Base-by-base conservation (phyloP, 345 rosid genomes). In the Rhizophora mangle region DNA sequence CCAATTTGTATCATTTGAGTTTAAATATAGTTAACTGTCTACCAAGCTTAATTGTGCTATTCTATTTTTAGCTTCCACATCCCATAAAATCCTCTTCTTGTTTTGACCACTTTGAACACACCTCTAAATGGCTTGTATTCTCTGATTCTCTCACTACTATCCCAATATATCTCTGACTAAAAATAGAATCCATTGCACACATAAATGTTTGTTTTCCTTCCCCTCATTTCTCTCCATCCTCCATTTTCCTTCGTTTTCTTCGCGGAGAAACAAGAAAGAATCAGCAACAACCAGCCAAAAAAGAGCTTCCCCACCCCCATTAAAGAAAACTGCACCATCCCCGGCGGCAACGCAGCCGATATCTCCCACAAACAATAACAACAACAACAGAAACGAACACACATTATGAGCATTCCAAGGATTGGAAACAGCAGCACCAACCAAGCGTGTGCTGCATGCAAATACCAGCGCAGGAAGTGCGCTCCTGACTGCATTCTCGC, bases 401-500 rank as follows among this genome's bases (percentile, higher is more conserved):
- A 29, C 29, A 69, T 43, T 58, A 69, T 69, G 72, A 72, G 65
- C 60, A 72, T 60, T 52, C 39, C 76, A 31, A 72, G 70, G 60
- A 49, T 65, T 49, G 65, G 75, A 43, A 72, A 60, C 62, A 34
- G 70, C 61, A 72, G 70, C 61, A 72, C 70, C 36, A 72, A 69
- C 54, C 76, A 72, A 46, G 76, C 99, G 6, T 95, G 99, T 51
- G 98, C 99, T 4, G 98, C 99, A 2, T 95, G 99, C 84, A 92
- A 90, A 78, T 90, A 90, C 90, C 98, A 89, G 71, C 94, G 99
- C 1, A 86, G 92, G 62, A 90, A 92, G 76, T 95, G 99, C 75
- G 85, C 86, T 21, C 89, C 97, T 11, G 96, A 92, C 80, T 95
- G 99, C 85, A 79, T 92, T 72, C 92, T 92, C 67, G 98, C 99